Base-by-base conservation (phyloP, 2,329 filamentous ascomycete species). In the Gliomastix tumulicola region DNA sequence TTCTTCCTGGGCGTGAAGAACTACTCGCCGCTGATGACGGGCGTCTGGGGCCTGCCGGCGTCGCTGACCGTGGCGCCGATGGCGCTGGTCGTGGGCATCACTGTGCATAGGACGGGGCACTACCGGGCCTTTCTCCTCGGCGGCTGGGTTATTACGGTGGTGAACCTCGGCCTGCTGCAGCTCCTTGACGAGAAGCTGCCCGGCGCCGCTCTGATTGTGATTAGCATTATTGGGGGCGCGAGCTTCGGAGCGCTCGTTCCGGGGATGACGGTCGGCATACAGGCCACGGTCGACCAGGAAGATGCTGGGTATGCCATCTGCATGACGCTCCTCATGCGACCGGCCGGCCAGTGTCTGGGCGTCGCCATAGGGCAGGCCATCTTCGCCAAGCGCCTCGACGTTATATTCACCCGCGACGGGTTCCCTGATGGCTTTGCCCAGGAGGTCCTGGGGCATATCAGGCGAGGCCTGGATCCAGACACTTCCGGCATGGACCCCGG, bases 221-320 rank as follows among this genome's bases (percentile, higher is more conserved):
- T 84, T 31, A 79, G 75, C 47, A 50, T 83, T 6, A 62, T 77
- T 15, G 59, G 74, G 11, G 79, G 79, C 1, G 36, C 82, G 5
- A 80, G 80, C 12, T 68, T 75, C 4, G 82, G 81, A 3, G 68
- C 83, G 37, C 60, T 85, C 6, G 82, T 83, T 55, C 74, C 82
- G 0, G 64, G 71, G n/a, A 74, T 82, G 59, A 68, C 65, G 0
- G 71, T 82, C 22, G 70, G 74, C 2, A 70, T 84, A 18, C 81
- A 86, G 55, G 79, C 80, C 7, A 50, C 44, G 5, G 46, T 44
- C 7, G 22, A 32, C 8, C 38, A 41, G n/a, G 34, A 21, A 7
- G 45, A 50, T 9, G 42, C 41, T 23, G 48, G 45, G 3, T 47
- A 51, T 31, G 47, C 48, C n/a, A 44, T 49, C 15, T 44, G 43